Conservation (phyloP, 2,329 filamentous ascomycete species). For the Leptographium galeiforme region DNA sequence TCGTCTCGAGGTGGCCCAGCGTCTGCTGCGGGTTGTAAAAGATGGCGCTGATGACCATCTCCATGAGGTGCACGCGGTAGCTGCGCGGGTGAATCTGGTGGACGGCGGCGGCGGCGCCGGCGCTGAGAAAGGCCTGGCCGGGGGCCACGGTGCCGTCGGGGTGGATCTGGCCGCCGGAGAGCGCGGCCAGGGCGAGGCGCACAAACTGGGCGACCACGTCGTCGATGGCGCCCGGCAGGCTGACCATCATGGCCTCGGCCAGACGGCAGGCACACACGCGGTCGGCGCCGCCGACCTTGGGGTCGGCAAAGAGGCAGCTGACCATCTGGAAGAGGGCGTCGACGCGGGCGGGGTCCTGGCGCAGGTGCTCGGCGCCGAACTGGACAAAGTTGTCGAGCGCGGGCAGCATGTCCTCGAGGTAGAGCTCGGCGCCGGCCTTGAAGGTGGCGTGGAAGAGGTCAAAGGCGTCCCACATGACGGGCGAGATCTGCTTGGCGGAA, state of each 20-base stretch:
- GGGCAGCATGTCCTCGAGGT: conserved; percentile 96
- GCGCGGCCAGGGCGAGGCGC: conserved; percentile 71
- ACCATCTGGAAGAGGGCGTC: conserved; percentile 89
- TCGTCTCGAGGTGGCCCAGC: conserved; percentile 75
- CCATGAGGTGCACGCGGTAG: conserved; percentile 92
- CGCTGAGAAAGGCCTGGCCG: conserved; percentile 4
- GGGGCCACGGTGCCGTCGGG: conserved; percentile 34
- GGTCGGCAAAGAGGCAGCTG: conserved; percentile 82
- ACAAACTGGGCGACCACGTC: conserved; percentile 82
- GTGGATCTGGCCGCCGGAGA: conserved; percentile 35
- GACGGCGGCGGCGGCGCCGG: conserved; percentile 8
- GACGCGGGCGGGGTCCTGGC: conserved; percentile 75
- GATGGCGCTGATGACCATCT: conserved; percentile 96
- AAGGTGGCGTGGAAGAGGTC: conserved; percentile 94
- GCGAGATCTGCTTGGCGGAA: conserved; percentile 86
- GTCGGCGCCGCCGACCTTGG: conserved; percentile 86
- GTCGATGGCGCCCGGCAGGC: conserved; percentile 77
- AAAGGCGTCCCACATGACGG: conserved; percentile 97
- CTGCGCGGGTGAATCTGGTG: conserved; percentile 64
- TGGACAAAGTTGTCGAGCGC: conserved; percentile 96
- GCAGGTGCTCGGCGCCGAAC: conserved; percentile 69
- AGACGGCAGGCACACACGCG: conserved; percentile 96
- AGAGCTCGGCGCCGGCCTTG: conserved; percentile 91
- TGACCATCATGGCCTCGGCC: conserved; percentile 93
- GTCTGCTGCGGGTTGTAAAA: conserved; percentile 90